phyloP scores from a whole-genome alignment of 306 rosid species.

The Astragalus membranaceus region DNA sequence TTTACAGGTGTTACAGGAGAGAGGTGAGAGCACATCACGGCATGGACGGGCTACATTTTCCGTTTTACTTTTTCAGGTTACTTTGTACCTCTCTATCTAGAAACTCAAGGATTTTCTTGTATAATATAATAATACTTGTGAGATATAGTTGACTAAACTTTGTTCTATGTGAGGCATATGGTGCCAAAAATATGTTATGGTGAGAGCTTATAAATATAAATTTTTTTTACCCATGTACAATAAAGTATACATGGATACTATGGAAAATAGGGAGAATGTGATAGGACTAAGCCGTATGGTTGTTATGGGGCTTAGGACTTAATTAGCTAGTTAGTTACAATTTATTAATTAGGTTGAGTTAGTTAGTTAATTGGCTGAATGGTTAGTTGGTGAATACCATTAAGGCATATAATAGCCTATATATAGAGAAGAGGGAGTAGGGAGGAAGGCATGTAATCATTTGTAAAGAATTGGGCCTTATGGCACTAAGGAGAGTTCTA shows the following conservation, averaged over 20 bases:
- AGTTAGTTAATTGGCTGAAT: too few species aligned
- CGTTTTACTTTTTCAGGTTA: conserved; percentile 95
- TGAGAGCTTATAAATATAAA: background rate
- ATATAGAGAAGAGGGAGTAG: too few species aligned
- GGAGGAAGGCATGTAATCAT: too few species aligned
- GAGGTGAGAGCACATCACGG: conserved; percentile 98
- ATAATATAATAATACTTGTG: background rate
- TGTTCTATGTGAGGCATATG: conserved; percentile 3
- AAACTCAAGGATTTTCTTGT: background rate
- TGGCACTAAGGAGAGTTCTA: too few species aligned
- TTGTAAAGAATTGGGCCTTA: too few species aligned
- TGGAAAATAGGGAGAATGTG: background rate
- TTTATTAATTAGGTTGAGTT: too few species aligned
- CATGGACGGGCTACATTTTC: conserved; percentile 98
- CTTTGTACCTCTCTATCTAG: conserved; percentile 6
- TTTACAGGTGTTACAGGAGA: conserved; percentile 96
- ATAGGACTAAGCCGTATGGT: too few species aligned
- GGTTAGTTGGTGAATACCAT: too few species aligned
- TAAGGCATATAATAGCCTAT: too few species aligned
- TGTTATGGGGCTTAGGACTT: too few species aligned
- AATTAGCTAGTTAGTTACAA: too few species aligned
- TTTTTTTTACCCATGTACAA: background rate
- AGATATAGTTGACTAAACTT: background rate
- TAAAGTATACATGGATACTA: background rate
- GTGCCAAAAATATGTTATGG: background rate